Evolutionary conservation across 2,329 filamentous ascomycete genomes (phyloP).

Genomic region (Aspergillus fumigatus): DNA sequence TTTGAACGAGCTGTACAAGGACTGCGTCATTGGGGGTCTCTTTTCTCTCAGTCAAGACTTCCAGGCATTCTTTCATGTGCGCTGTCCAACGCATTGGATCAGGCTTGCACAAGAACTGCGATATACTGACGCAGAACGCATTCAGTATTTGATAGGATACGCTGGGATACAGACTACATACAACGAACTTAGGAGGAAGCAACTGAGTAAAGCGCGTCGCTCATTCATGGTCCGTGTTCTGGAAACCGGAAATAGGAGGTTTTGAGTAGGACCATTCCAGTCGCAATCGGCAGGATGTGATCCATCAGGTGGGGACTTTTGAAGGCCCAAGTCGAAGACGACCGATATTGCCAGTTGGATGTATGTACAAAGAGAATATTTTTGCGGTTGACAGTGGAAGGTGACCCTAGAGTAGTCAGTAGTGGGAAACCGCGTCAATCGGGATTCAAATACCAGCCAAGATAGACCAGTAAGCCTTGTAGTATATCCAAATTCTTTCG

Average conservation of each 20-base stretch:
- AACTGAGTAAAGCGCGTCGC: constrained; percentile 9
- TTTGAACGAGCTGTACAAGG: constrained; percentile 28
- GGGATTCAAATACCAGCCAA: constrained; percentile 3
- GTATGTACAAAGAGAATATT: constrained; percentile 8
- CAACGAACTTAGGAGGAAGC: constrained; percentile 8
- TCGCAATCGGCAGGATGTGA: neutral
- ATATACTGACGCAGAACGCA: constrained; percentile 28
- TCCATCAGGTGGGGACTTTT: constrained; percentile 4
- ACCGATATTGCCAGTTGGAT: constrained; percentile 8
- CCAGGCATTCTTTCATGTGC: constrained; percentile 54
- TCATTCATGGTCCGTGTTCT: constrained; percentile 9
- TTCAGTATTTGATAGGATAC: no score
- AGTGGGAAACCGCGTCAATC: no score
- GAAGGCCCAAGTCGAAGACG: constrained; percentile 6
- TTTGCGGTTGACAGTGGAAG: constrained; percentile 6
- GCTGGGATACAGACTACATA: neutral
- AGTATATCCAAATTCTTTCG: constrained; percentile 7
- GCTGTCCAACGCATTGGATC: constrained; percentile 53
- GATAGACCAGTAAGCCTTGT: constrained; percentile 8
- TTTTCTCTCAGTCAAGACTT: constrained; percentile 40
- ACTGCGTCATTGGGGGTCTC: constrained; percentile 48
- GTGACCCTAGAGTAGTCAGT: constrained; percentile 4
- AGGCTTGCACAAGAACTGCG: constrained; percentile 42
- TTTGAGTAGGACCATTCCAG: neutral
- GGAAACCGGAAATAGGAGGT: neutral